Conservation (phyloP, 176 grass and related monocot genomes). For the Raddia distichophylla region DNA sequence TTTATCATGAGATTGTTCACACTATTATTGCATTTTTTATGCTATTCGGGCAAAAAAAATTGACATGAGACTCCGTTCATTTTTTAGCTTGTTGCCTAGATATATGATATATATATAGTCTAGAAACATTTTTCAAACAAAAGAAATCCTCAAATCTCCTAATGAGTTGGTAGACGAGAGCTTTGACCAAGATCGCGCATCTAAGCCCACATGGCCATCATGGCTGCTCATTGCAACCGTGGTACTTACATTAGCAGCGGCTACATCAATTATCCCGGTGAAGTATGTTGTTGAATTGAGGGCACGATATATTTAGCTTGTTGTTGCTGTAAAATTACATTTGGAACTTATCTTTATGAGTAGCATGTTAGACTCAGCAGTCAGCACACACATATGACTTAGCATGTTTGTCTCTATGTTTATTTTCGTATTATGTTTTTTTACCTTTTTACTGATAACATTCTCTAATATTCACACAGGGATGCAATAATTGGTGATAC, state of each 20-base stretch:
- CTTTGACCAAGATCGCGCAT: conserved; percentile 29
- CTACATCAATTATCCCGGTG: conserved; percentile 89
- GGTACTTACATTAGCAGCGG: conserved; percentile 79
- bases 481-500: conserved; percentile 68
- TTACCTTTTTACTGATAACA: conserved; percentile 37
- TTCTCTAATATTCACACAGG: conserved; percentile 55
- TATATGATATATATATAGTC: not conserved
- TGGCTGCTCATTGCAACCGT: conserved; percentile 91
- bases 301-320: conserved; percentile 9
- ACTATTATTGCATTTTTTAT: conserved; percentile 9
- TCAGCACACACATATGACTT: not conserved
- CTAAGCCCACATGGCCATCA: conserved; percentile 91
- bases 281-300: conserved; percentile 94
- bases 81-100: conserved; percentile 26
- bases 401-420: not conserved
- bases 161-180: not conserved
- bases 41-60: conserved; percentile 17
- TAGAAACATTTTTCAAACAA: conserved; percentile 17
- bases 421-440: not conserved
- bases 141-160: not conserved
- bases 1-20: not conserved
- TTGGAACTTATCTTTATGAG: conserved; percentile 7
- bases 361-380: not conserved
- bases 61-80: not conserved
- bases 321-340: conserved; percentile 24